Conservation (phyloP, 257 asterid genomes). For the Thymus quinquecostatus region DNA sequence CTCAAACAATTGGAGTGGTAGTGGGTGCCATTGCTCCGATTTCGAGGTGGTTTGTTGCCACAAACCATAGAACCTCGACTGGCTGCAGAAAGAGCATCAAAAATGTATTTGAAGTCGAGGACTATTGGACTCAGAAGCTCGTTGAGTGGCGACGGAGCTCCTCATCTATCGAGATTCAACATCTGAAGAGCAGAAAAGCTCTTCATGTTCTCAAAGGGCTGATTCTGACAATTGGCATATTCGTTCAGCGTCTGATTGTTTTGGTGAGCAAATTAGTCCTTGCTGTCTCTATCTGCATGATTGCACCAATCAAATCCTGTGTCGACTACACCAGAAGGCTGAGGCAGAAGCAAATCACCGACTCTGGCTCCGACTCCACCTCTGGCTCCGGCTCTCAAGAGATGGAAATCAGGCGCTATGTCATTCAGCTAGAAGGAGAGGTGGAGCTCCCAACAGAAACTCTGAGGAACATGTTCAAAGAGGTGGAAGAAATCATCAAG, state of each 20-base stretch:
- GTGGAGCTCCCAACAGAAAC: conserved; percentile 37
- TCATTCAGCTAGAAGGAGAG: conserved; percentile 55
- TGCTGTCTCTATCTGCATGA: conserved; percentile 31
- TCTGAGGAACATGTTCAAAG: conserved; percentile 39
- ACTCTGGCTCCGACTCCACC: not conserved
- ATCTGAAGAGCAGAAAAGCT: conserved; percentile 42
- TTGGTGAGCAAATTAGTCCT: conserved; percentile 36
- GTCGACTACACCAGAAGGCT: conserved; percentile 20
- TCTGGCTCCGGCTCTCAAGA: conserved; percentile 10
- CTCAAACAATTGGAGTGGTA: conserved; percentile 40
- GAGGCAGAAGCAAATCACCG: conserved; percentile 31
- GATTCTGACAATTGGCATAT: conserved; percentile 34
- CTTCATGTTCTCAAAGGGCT: conserved; percentile 36
- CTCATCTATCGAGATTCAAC: conserved; percentile 31
- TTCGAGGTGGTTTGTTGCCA: conserved; percentile 37
- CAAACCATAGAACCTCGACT: conserved; percentile 20
- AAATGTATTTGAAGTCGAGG: conserved; percentile 33
- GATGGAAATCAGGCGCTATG: conserved; percentile 37
- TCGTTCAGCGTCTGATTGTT: conserved; percentile 42
- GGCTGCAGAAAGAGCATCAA: conserved; percentile 6
- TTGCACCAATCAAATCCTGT: conserved; percentile 26
- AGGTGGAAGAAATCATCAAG: conserved; percentile 12
- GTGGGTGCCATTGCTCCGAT: conserved; percentile 48
- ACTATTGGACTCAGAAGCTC: conserved; percentile 46
- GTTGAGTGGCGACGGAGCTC: conserved; percentile 51